Base-by-base conservation (phyloP, 2,329 filamentous ascomycete genomes). In the Dothistroma pini region DNA sequence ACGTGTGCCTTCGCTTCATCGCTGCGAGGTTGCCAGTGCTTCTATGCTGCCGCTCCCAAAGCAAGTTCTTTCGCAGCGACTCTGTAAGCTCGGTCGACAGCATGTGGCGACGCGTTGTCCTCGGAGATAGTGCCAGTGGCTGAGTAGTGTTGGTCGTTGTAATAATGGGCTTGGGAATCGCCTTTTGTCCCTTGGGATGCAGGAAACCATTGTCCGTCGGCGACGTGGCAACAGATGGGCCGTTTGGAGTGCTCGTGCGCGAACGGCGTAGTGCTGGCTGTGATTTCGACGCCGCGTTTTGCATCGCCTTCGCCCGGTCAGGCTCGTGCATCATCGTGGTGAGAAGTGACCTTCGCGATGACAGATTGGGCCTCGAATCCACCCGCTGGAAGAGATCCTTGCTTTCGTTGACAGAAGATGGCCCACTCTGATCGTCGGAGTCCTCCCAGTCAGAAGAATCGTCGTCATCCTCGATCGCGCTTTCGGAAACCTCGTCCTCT, bases 1-100 rank as follows among this genome's bases (percentile, higher is more conserved):
- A 90, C 8, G 93, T 96, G 74, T 97, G 92, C 62, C 91, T 84
- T 64, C 93, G 86, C 81, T 96, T 96, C 60, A 96, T 83, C 58
- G 93, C 90, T 0, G 93, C 91, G 66, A 93, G 93, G 70, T 88
- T 90, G 8, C 91, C 93, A 35, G 90, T 89, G 61, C 91, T 91
- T 83, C 95, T 96, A 73, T 97, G 93, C 72, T 96, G 91, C 56
- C 95, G 89, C 75, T 99, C 95, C 90, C 91, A 96, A 16, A 97
- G 84, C 16, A 99, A 86, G 70, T 97, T 90, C 69, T 92, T 90
- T 22, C 95, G 87, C 3, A 99, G 86, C 22, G 91, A 96, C 74
- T 96, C 92, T 2, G 93, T 97, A 58, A 99, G 81, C 78, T 99
- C 95, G 0, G 91, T 96, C 9, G 91, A 89, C 59, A 99, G 84